A percentile compares a stretch with the other conserved stretches of the same genome.
Evolutionary conservation across 1,284 basidiomycete genomes (phyloP).

Genomic region (Ceratobasidium sp.): DNA sequence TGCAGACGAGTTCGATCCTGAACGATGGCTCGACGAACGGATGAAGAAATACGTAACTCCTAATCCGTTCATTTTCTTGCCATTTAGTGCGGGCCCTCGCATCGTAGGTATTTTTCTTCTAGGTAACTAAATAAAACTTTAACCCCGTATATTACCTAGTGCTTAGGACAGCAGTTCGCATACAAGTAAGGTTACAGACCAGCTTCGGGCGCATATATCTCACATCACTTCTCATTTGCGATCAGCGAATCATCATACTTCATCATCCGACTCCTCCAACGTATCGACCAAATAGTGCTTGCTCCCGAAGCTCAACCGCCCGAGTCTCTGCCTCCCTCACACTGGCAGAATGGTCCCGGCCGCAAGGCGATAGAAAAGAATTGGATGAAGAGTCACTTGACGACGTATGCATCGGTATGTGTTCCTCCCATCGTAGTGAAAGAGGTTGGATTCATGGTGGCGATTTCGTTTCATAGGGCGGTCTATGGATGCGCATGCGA

Average conservation of each 20-base stretch:
- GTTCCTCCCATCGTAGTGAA: not conserved
- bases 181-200: constrained; percentile 51
- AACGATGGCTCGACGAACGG: constrained; percentile 67
- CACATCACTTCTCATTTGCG: constrained; percentile 47
- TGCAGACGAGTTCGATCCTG: constrained; percentile 67
- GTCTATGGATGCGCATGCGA: constrained; percentile 37
- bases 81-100: constrained; percentile 65
- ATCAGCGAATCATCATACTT: constrained; percentile 60
- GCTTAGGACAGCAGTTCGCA: constrained; percentile 66
- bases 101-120: constrained; percentile 52
- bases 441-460: not conserved
- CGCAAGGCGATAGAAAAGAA: constrained; percentile 59
- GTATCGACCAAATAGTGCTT: constrained; percentile 60
- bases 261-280: constrained; percentile 60
- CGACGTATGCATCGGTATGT: constrained; percentile 59
- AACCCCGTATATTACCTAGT: constrained; percentile 50
- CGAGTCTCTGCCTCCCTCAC: constrained; percentile 54
- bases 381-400: constrained; percentile 56
- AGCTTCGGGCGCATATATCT: constrained; percentile 54
- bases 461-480: constrained; percentile 4
- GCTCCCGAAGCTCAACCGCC: constrained; percentile 59
- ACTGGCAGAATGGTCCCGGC: constrained; percentile 55
- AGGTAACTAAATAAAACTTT: not conserved
- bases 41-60: constrained; percentile 63
- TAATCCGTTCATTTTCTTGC: constrained; percentile 70